Percentiles rank a stretch among this genome's conserved stretches.
Evolutionary conservation across 345 rosid genomes (phyloP).

Genomic region (Lepidium sativum): DNA sequence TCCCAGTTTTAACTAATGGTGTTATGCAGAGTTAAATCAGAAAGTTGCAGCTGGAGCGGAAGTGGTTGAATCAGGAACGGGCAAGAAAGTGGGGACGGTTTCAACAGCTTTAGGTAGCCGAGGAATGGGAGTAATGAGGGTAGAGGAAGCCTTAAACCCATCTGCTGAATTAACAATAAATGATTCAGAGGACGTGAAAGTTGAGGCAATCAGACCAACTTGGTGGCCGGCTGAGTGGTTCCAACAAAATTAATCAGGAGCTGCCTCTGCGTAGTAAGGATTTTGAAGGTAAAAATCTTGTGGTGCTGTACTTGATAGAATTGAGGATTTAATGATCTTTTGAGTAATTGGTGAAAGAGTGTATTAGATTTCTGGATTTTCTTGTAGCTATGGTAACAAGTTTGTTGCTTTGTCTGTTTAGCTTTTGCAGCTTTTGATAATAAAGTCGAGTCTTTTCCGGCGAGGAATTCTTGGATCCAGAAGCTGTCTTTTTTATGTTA

Average conservation of each 20-base stretch:
- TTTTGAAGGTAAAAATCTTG: neutral
- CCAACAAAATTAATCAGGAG: slow-evolving; percentile 33
- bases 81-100: slow-evolving; percentile 71
- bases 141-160: slow-evolving; percentile 55
- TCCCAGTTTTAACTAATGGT: neutral
- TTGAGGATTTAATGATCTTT: neutral
- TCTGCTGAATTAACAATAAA: slow-evolving; percentile 33
- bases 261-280: slow-evolving; percentile 30
- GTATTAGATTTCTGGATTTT: neutral
- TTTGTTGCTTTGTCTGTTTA: neutral
- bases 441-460: neutral
- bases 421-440: neutral
- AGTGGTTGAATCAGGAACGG: slow-evolving; percentile 42
- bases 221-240: slow-evolving; percentile 93
- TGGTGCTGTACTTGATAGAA: neutral
- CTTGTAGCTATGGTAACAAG: neutral
- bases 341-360: neutral
- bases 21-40: slow-evolving; percentile 42
- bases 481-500: neutral
- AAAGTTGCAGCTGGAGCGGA: slow-evolving; percentile 58
- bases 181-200: slow-evolving; percentile 51
- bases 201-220: slow-evolving; percentile 53
- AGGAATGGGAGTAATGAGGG: slow-evolving; percentile 67
- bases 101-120: slow-evolving; percentile 59
- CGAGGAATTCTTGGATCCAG: neutral